Percentiles rank a stretch among this genome's conserved stretches.
Conservation (phyloP, 257 asterid species). For the Petrea volubilis region DNA sequence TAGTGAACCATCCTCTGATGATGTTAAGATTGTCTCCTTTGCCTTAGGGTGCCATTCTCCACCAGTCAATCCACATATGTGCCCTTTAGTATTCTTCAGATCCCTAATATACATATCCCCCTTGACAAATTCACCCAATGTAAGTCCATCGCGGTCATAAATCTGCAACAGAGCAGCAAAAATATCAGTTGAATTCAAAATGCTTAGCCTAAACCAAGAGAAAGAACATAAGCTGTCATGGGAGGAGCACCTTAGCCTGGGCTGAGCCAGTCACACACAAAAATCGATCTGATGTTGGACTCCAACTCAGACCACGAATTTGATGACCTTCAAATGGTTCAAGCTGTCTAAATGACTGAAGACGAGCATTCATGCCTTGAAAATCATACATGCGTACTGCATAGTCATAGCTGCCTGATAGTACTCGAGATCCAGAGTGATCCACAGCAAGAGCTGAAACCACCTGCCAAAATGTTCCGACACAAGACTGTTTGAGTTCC, state of each 20-base stretch:
- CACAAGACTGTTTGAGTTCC: not conserved
- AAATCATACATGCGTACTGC: slow-evolving; percentile 94
- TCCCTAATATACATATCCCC: slow-evolving; percentile 99
- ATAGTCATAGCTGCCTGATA: slow-evolving; percentile 93
- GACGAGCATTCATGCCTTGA: slow-evolving; percentile 95
- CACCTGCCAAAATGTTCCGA: slow-evolving; percentile 52
- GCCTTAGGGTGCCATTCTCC: slow-evolving; percentile 96
- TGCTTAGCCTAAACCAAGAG: slow-evolving; percentile 8
- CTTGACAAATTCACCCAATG: slow-evolving; percentile 87
- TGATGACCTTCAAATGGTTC: slow-evolving; percentile 99
- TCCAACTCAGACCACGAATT: slow-evolving; percentile 97
- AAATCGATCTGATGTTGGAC: slow-evolving; percentile 91
- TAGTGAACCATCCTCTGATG: slow-evolving; percentile 95
- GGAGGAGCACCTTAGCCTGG: slow-evolving; percentile 79
- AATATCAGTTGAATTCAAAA: slow-evolving; percentile 16
- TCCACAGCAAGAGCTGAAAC: slow-evolving; percentile 94
- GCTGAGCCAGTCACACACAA: slow-evolving; percentile 98
- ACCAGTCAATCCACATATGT: slow-evolving; percentile 91
- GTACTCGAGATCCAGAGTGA: slow-evolving; percentile 89
- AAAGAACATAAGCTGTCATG: slow-evolving; percentile 6
- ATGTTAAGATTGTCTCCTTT: slow-evolving; percentile 86
- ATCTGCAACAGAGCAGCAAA: slow-evolving; percentile 52
- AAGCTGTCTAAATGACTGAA: slow-evolving; percentile 91
- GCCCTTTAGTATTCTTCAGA: slow-evolving; percentile 96
- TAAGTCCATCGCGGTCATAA: slow-evolving; percentile 95